phyloP scores from a whole-genome alignment of 768 basidiomycete species.

The Dentipellis sp. region DNA sequence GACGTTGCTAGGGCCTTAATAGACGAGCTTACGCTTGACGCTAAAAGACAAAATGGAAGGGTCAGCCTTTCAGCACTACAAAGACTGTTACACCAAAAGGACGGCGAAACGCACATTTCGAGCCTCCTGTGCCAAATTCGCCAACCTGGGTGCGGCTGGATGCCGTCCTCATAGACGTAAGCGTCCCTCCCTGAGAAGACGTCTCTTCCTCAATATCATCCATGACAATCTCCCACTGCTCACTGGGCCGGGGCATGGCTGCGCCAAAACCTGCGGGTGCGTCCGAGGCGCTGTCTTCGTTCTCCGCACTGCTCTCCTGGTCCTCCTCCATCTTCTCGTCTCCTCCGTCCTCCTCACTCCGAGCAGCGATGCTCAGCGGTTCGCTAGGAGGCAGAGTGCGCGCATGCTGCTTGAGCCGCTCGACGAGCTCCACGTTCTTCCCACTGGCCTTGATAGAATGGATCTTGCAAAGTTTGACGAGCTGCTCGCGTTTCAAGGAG shows the following conservation, averaged over 20 bases:
- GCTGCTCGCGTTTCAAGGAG: constrained; percentile 77
- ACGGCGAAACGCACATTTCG: constrained; percentile 38
- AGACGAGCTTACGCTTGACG: constrained; percentile 59
- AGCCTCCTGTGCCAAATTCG: constrained; percentile 68
- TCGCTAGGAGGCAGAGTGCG: constrained; percentile 44
- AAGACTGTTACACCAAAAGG: background rate
- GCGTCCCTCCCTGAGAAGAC: constrained; percentile 35
- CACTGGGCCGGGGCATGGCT: constrained; percentile 49
- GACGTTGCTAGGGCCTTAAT: constrained; percentile 71
- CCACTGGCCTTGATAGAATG: constrained; percentile 74
- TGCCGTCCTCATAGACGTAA: constrained; percentile 37
- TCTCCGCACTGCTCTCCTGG: background rate
- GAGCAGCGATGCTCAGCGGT: constrained; percentile 39
- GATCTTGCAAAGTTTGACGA: constrained; percentile 77
- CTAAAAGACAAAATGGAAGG: constrained; percentile 22
- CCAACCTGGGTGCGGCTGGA: constrained; percentile 28
- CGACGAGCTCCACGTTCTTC: constrained; percentile 69
- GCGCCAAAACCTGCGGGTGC: constrained; percentile 3
- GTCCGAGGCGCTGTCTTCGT: constrained; percentile 7
- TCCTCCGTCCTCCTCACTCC: constrained; percentile 34
- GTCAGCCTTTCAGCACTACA: background rate
- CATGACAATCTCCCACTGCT: constrained; percentile 85
- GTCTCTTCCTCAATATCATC: constrained; percentile 66
- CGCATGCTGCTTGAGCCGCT: constrained; percentile 60
- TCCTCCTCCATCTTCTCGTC: constrained; percentile 16